Evolutionary conservation across 805 yeast genomes (phyloP), one percentile per base, ranked within the genome.

Genomic region (Ogataea siamensis): DNA sequence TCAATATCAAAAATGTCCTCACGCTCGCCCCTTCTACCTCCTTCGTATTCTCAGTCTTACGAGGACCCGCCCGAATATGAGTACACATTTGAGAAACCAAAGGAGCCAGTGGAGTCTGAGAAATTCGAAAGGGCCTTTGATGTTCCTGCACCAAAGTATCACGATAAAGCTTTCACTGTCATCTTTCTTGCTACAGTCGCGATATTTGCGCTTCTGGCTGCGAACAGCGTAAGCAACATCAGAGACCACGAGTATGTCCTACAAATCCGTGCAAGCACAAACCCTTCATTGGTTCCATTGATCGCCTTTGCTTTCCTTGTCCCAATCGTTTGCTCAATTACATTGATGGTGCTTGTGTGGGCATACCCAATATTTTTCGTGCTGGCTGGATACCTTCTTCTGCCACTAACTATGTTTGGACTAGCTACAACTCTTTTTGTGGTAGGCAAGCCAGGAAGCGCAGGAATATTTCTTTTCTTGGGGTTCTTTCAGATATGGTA

Each of bases 141-240:
- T 45, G 70, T 85, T 19, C 73, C 70, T 21, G 63, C 63, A 38
- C 87, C 88, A 1, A 73, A 64, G 42, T 76, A 69, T 63, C 80
- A 87, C 53, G 96, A 87, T 59, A 73, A 80, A 73, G 76, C 82
- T 0, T 83, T 83, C 55, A 72, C 85, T 0, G 45, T 83, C 7
- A 70, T 86, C 6, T 63, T 62, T 14, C 19, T 63, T 1, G 61
- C 44, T 5, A 50, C 55, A 0, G 4, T 58, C 11, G 27, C 42
- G 2, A 32, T 44, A 5, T 50, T 58, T 8, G 33, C 18, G 11
- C 2, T 15, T 2, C 6, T 31, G 20, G 17, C 35, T 2, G 3
- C 7, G 18, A 17, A 26, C 15, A 37, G 40, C 22, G 3, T 12
- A 23, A 31, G 11, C 21, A 26, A 25, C n/a, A 5, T 15, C 18